phyloP scores from a whole-genome alignment of 179 eudicot genomes.

The Spergularia azorica region DNA sequence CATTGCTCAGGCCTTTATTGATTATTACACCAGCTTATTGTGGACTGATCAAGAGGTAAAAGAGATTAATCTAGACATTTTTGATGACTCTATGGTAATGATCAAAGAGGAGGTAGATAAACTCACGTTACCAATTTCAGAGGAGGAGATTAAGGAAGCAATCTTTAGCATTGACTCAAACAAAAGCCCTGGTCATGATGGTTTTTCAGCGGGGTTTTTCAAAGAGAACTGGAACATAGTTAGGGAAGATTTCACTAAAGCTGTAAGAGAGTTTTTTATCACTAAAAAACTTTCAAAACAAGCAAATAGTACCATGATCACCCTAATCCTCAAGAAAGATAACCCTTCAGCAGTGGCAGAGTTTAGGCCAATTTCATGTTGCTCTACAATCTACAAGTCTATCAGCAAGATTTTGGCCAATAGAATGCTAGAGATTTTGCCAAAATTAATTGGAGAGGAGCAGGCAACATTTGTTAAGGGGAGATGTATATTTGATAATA shows the following conservation, averaged over 20 bases:
- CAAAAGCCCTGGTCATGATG: no score
- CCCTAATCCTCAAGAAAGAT: not conserved
- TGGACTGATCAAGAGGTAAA: no score
- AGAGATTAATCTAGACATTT: no score
- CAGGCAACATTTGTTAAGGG: not conserved
- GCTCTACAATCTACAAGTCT: not conserved
- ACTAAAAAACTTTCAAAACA: not conserved
- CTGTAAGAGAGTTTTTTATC: not conserved
- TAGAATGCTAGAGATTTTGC: not conserved
- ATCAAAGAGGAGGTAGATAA: no score
- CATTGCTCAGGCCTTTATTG: no score
- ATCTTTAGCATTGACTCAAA: no score
- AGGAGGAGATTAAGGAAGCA: no score
- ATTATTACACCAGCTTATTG: no score
- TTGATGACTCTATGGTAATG: no score
- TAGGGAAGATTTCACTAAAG: not conserved
- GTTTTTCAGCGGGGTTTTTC: no score
- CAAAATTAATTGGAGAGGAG: not conserved
- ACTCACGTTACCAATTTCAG: no score
- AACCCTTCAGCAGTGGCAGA: not conserved
- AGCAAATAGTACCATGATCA: not conserved
- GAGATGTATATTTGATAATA: not conserved
- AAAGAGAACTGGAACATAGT: no score
- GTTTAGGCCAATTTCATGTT: not conserved
- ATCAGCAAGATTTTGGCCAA: not conserved